Percentiles rank a stretch among this genome's conserved stretches.
These are phyloP conservation scores for Exophiala bonariae DNA, from an alignment of 2,329 filamentous ascomycete genomes.

Conservation along the genomic window DNA sequence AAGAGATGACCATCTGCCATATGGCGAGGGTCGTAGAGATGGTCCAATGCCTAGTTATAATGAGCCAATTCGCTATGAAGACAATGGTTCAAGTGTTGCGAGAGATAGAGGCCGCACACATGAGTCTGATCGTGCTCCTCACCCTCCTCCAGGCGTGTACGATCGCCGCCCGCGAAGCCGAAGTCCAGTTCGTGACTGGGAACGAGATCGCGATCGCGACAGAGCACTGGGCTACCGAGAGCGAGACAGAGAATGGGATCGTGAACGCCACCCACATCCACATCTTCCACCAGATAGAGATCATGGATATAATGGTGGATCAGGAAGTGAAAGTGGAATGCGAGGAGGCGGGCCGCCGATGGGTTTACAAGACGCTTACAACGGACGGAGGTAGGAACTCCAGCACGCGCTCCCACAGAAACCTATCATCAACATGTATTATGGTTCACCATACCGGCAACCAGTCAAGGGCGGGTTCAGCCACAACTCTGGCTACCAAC, in stretches of 20 bases:
- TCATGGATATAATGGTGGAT: conserved; percentile 10
- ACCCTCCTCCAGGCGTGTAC: neutral
- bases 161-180: conserved; percentile 22
- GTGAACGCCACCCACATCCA: conserved; percentile 14
- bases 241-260: conserved; percentile 17
- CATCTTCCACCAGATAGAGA: conserved; percentile 7
- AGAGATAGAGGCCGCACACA: conserved; percentile 14
- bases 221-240: neutral
- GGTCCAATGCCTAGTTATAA: conserved; percentile 11
- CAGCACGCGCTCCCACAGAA: neutral
- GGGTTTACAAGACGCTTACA: neutral
- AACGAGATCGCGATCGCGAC: conserved; percentile 13
- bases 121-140: conserved; percentile 1
- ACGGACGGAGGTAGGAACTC: conserved; percentile 1
- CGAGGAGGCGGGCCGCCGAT: neutral
- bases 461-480: too few relatives aligned
- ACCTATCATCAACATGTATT: too few relatives aligned
- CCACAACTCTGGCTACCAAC: too few relatives aligned
- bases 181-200: conserved; percentile 22
- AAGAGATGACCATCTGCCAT: conserved; percentile 15
- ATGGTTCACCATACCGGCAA: too few relatives aligned
- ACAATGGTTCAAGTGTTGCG: conserved; percentile 8
- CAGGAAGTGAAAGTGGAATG: neutral
- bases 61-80: conserved; percentile 21
- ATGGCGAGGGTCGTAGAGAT: conserved; percentile 9